Evolutionary conservation across 768 basidiomycete species (phyloP).

Genomic region (Rubroboletus pulcherrimus): DNA sequence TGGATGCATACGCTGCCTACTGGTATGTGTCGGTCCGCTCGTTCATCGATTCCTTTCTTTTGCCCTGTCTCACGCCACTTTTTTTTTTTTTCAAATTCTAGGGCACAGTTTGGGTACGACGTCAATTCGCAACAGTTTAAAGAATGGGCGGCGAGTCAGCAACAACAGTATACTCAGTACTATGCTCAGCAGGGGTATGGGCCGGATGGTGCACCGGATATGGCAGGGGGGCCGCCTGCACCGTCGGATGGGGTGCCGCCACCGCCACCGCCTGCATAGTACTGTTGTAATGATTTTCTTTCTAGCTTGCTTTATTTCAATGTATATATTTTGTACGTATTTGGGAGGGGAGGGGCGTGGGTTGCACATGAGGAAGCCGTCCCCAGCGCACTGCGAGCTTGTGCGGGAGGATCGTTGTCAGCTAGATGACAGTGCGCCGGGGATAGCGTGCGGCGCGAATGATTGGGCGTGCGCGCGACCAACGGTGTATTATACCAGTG

Average conservation of each 20-base stretch:
- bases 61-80: background rate
- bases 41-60: background rate
- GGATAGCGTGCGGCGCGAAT: too few relatives aligned
- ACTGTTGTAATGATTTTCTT: slow-evolving; percentile 21
- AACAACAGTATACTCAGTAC: slow-evolving; percentile 73
- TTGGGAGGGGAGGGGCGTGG: background rate
- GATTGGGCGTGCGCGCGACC: too few relatives aligned
- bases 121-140: slow-evolving; percentile 80
- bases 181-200: slow-evolving; percentile 59
- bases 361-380: background rate
- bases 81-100: slow-evolving; percentile 22
- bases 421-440: background rate
- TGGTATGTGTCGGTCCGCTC: slow-evolving; percentile 43
- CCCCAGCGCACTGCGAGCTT: background rate
- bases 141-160: slow-evolving; percentile 64
- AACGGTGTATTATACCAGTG: too few relatives aligned
- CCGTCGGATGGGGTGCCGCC: slow-evolving; percentile 16
- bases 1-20: slow-evolving; percentile 57
- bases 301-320: slow-evolving; percentile 32
- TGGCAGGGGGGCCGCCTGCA: slow-evolving; percentile 26
- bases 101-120: slow-evolving; percentile 85
- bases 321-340: slow-evolving; percentile 24
- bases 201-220: slow-evolving; percentile 9
- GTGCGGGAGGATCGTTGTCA: background rate
- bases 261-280: slow-evolving; percentile 25